phyloP scores from a whole-genome alignment of 441 rosid genomes.

The Geranium incanum region DNA sequence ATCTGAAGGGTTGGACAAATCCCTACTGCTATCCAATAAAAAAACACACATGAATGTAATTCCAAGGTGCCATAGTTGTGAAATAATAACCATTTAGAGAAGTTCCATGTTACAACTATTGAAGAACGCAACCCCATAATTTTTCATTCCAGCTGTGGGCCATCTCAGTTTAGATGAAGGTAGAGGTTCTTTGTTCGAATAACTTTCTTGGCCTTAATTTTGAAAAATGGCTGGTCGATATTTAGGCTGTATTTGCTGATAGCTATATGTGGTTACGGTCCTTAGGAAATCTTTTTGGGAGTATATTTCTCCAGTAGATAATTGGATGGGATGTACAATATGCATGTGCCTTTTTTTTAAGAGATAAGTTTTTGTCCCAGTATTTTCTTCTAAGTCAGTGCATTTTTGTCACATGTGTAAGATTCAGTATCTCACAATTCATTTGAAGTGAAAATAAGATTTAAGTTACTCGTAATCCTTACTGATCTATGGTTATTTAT shows the following conservation, averaged over 20 bases:
- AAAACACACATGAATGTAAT: not conserved
- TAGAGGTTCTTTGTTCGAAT: not conserved
- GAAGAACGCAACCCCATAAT: not conserved
- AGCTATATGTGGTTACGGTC: not conserved
- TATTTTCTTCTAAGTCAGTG: not conserved
- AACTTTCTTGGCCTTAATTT: not conserved
- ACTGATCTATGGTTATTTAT: not conserved
- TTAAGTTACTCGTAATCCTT: not conserved
- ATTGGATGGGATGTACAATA: not conserved
- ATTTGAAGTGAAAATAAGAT: conserved; percentile 4
- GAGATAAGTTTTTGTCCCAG: conserved; percentile 1
- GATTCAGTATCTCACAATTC: not conserved
- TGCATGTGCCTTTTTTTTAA: not conserved
- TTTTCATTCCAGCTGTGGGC: not conserved
- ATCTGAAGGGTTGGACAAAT: not conserved
- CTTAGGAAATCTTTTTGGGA: not conserved
- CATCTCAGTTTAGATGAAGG: not conserved
- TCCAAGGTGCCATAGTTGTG: not conserved
- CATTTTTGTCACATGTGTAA: not conserved
- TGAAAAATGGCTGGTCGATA: not conserved
- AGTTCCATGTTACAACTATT: not conserved
- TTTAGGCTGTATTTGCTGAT: not conserved
- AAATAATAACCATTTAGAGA: not conserved
- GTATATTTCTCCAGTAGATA: not conserved
- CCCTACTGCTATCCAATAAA: not conserved